Evolutionary conservation across 1,284 basidiomycete species (phyloP), one percentile per base, ranked within the genome.

Genomic region (Cryptococcus sp.): DNA sequence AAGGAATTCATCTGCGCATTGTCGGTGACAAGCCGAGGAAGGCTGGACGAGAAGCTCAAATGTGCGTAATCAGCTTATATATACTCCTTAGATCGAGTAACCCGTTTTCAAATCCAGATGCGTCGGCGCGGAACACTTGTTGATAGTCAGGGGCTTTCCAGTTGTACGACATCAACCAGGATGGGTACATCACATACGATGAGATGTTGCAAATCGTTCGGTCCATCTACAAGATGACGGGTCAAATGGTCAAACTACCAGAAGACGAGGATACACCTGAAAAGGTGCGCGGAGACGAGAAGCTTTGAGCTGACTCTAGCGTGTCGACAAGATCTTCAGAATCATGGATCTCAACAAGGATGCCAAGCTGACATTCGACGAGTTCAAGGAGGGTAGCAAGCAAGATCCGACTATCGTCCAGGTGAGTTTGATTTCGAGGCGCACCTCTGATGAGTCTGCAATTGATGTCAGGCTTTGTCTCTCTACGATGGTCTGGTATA

Each of bases 1-100:
- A 92, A 91, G 54, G 95, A 99, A 78, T 99, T 99, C 76, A 98
- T 99, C 67, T 94, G 92, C 65, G 95, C 95, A 1, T 82, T 99
- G 54, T 89, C 85, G 68, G 84, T 98, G 56, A 99, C 95, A 2
- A 90, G 86, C 54, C 82, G 95, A 51, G 95, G 95, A 4, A 78
- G 86, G 54, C 75, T 98, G 48, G 95, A 99, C 69, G 95, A 99
- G 78, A 99, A 99, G 77, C 85, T 99, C 60, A 91, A 91, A 77
- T 99, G 92, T 94, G 63, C 68, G 86, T 78, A 32, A 9, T 9
- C 9, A 32, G 31, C 31, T 9, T 9, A 16, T 9, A 16, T 9
- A 16, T 9, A 32, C 10, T 9, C 10, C 31, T 32, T 9, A 16
- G 31, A 32, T 16, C 10, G 16, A 32, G 16, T 32, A 16, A 32